Conservation (phyloP, 1,284 basidiomycete species). For the Jaminaea rosea region DNA sequence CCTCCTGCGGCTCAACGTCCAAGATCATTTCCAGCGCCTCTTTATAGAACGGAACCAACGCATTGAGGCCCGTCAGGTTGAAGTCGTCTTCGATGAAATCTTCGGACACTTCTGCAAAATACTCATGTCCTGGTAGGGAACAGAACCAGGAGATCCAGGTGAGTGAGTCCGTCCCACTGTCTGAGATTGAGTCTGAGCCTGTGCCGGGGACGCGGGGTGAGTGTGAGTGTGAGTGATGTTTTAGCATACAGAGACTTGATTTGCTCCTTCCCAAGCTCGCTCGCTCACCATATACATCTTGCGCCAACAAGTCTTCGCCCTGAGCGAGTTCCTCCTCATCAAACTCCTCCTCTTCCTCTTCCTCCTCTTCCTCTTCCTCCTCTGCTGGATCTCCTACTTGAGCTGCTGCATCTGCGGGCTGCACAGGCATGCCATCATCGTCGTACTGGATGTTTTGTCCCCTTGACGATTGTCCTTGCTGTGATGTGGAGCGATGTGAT, state of each 20-base stretch:
- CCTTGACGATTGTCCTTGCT: too few species aligned
- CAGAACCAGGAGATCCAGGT: constrained; percentile 99
- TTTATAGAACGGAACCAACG: constrained; percentile 95
- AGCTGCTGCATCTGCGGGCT: background rate
- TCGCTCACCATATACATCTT: constrained; percentile 13
- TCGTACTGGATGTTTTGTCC: too few species aligned
- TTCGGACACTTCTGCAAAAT: constrained; percentile 76
- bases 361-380: constrained; percentile 15
- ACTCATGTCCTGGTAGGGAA: constrained; percentile 94
- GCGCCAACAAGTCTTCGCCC: constrained; percentile 6
- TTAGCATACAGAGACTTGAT: background rate
- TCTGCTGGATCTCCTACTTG: constrained; percentile 5
- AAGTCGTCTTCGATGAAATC: constrained; percentile 99
- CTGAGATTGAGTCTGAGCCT: constrained; percentile 36
- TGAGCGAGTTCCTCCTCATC: background rate
- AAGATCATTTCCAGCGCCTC: constrained; percentile 99
- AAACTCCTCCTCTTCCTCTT: constrained; percentile 14
- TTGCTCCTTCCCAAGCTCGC: background rate
- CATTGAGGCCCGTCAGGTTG: constrained; percentile 90
- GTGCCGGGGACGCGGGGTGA: background rate
- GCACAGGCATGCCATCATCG: too few species aligned
- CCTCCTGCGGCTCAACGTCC: constrained; percentile 95
- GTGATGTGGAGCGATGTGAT: too few species aligned
- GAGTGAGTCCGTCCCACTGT: constrained; percentile 49
- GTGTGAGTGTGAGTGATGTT: too few species aligned